phyloP scores from a whole-genome alignment of 1,284 basidiomycete genomes.

The Naganishia sp. region DNA sequence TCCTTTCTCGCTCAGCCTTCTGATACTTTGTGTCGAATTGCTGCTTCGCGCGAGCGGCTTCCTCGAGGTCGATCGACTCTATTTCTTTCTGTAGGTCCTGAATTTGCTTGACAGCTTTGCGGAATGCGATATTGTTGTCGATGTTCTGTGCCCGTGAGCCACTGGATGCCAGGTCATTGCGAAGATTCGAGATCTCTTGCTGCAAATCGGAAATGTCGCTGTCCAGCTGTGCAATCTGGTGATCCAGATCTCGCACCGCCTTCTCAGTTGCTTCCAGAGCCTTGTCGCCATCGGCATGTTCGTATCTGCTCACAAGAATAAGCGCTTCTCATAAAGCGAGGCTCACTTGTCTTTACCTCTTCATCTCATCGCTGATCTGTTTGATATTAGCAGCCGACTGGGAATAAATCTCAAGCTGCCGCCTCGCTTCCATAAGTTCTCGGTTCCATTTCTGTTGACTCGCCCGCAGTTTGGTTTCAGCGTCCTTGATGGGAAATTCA shows the following conservation, averaged over 20 bases:
- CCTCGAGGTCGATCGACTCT: conserved; percentile 73
- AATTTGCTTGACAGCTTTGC: conserved; percentile 70
- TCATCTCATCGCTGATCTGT: conserved; percentile 28
- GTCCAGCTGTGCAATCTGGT: conserved; percentile 56
- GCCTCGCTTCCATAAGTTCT: conserved; percentile 31
- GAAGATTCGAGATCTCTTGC: conserved; percentile 56
- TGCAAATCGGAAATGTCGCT: conserved; percentile 62
- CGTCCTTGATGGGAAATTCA: conserved; percentile 49
- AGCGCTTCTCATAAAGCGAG: background rate
- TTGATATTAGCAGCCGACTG: conserved; percentile 18
- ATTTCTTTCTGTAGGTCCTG: conserved; percentile 70
- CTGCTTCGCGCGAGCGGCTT: conserved; percentile 72
- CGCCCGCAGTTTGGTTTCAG: conserved; percentile 32
- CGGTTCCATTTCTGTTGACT: conserved; percentile 32
- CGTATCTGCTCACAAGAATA: conserved; percentile 60
- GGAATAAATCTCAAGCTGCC: conserved; percentile 28
- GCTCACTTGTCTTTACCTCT: background rate
- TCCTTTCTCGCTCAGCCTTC: conserved; percentile 61
- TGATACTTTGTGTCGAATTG: conserved; percentile 82
- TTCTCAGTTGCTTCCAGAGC: conserved; percentile 65
- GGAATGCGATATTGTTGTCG: conserved; percentile 79
- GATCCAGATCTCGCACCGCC: conserved; percentile 57
- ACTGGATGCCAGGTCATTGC: conserved; percentile 61
- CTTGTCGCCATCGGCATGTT: conserved; percentile 67
- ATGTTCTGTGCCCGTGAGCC: conserved; percentile 71